These are phyloP conservation scores for Gaultheria prostrata DNA, from an alignment of 148 eudicot genomes.

Conservation along the genomic window DNA sequence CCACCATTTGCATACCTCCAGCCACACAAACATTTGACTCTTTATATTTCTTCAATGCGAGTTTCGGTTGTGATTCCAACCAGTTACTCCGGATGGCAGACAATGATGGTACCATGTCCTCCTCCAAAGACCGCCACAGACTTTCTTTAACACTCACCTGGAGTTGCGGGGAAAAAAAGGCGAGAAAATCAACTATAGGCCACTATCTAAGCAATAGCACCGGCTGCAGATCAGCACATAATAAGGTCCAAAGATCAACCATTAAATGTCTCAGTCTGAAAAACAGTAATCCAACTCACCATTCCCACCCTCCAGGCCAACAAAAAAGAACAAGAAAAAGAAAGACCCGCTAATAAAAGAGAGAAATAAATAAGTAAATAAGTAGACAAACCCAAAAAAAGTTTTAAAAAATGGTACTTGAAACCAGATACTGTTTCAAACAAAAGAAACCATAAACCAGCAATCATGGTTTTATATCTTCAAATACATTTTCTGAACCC, in stretches of 20 bases:
- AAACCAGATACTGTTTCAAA: not conserved
- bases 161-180: conserved; percentile 6
- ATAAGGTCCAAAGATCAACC: not conserved
- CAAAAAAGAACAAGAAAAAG: not conserved
- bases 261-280: not conserved
- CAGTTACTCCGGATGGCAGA: conserved; percentile 66
- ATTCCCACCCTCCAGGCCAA: not conserved
- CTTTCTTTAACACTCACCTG: conserved; percentile 72
- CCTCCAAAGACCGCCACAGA: conserved; percentile 83
- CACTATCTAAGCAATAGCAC: not conserved
- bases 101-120: conserved; percentile 71
- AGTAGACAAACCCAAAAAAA: not conserved
- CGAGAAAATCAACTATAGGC: not conserved
- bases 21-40: conserved; percentile 79
- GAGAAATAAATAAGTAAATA: not conserved
- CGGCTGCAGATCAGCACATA: not conserved
- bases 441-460: not conserved
- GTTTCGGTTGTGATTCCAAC: conserved; percentile 80
- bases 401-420: not conserved
- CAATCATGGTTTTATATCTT: not conserved
- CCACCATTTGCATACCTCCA: conserved; percentile 71
- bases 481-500: not conserved
- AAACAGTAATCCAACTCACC: not conserved
- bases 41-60: conserved; percentile 51
- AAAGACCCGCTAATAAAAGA: not conserved